Conservation (phyloP, 1,139 yeast genomes). For the Geotrichum restrictum region DNA sequence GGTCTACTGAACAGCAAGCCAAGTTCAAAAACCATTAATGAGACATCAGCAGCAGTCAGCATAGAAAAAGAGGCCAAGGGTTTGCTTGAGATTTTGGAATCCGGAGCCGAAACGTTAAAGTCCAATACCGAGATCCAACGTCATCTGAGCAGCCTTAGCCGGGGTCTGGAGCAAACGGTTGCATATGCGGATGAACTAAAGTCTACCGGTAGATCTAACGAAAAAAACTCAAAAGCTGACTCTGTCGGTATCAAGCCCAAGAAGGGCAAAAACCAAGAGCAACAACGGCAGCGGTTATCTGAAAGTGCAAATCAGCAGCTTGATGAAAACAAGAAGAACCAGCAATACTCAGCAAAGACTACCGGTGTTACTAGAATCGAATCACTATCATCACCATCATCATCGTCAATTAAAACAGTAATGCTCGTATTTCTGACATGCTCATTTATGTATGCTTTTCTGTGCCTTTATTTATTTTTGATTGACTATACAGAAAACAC, state of each 20-base stretch:
- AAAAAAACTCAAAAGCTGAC: background rate
- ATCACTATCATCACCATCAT: too few species aligned
- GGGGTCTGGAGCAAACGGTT: constrained; percentile 7
- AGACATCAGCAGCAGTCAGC: too few species aligned
- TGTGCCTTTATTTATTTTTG: constrained; percentile 14
- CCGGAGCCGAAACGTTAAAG: background rate
- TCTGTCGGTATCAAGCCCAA: too few species aligned
- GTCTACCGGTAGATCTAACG: too few species aligned
- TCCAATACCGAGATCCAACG: background rate
- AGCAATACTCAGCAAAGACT: too few species aligned
- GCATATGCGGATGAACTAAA: background rate
- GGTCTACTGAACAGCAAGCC: too few species aligned
- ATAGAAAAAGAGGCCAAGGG: constrained; percentile 6
- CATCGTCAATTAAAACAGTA: background rate
- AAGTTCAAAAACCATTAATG: too few species aligned
- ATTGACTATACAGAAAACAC: constrained; percentile 18
- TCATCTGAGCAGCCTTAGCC: constrained; percentile 10
- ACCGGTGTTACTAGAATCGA: too few species aligned
- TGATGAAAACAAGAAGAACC: too few species aligned
- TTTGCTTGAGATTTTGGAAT: constrained; percentile 5
- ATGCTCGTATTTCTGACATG: background rate
- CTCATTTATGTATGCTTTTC: background rate
- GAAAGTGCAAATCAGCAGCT: too few species aligned
- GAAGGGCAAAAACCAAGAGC: too few species aligned
- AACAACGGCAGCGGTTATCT: too few species aligned